Evolutionary conservation across 352 stramenopile genomes (phyloP).

Genomic region (Globisporangium yorkense): DNA sequence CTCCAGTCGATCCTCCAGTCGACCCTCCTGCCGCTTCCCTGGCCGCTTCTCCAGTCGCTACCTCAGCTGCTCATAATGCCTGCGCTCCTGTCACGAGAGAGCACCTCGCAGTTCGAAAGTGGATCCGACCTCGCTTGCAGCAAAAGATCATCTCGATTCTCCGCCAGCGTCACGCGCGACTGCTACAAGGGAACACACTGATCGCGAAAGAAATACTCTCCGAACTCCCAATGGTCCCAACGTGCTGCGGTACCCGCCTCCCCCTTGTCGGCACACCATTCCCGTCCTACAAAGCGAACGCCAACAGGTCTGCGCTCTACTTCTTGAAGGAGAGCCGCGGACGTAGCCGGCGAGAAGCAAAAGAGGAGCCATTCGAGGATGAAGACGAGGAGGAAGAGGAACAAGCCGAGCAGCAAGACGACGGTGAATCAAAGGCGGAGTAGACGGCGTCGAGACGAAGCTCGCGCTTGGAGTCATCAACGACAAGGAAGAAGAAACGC

Average conservation of each 20-base stretch:
- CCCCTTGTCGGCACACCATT: constrained; percentile 34
- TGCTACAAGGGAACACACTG: constrained; percentile 31
- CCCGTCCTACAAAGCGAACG: constrained; percentile 19
- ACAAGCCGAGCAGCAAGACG: neutral
- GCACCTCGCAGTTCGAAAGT: constrained; percentile 37
- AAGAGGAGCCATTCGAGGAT: neutral
- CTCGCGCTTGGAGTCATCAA: neutral
- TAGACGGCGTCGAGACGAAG: neutral
- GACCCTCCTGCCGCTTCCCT: too few relatives aligned
- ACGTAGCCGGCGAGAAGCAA: constrained; percentile 1
- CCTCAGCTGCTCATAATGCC: too few relatives aligned
- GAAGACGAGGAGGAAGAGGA: constrained; percentile 5
- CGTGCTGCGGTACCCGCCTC: constrained; percentile 16
- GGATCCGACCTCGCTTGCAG: constrained; percentile 40
- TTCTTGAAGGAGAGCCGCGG: constrained; percentile 30
- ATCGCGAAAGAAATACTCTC: constrained; percentile 18
- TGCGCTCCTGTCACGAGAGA: constrained; percentile 25
- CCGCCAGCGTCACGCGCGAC: constrained; percentile 32
- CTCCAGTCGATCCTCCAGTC: too few relatives aligned
- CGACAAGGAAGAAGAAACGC: neutral
- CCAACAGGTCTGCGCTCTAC: constrained; percentile 26
- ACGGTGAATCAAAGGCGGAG: neutral
- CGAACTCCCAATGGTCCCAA: constrained; percentile 3
- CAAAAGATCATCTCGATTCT: constrained; percentile 37
- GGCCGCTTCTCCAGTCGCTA: too few relatives aligned